A percentile compares a stretch with the other conserved stretches of the same genome.
Evolutionary conservation across 768 basidiomycete species (phyloP).

Genomic region (Boletus coccyginus): DNA sequence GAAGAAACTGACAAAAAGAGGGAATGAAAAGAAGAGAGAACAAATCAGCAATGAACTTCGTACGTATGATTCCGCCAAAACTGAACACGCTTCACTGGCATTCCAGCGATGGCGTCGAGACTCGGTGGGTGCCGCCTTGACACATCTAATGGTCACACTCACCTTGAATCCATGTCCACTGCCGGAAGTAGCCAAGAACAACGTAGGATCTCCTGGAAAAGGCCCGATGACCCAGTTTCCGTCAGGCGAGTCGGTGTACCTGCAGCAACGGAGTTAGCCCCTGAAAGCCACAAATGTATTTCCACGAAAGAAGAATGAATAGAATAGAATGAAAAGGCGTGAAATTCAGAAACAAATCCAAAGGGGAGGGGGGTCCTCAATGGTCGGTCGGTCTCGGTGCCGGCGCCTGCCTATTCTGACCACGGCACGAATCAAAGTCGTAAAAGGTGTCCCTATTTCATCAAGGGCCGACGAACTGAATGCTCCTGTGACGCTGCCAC

Average conservation of each 20-base stretch:
- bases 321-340: constrained; percentile 1
- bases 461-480: neutral
- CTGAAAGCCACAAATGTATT: neutral
- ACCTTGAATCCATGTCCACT: constrained; percentile 91
- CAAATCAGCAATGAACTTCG: neutral
- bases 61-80: neutral
- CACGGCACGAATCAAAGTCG: neutral
- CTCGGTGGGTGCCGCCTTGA: neutral
- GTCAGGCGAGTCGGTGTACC: constrained; percentile 89
- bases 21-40: neutral
- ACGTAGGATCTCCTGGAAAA: constrained; percentile 49
- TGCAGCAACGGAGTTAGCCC: constrained; percentile 27
- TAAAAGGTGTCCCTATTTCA: neutral
- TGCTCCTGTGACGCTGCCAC: neutral
- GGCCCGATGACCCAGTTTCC: constrained; percentile 90
- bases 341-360: neutral
- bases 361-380: constrained; percentile 10
- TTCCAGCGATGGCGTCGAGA: neutral
- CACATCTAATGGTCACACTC: neutral
- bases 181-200: constrained; percentile 84
- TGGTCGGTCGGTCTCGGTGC: neutral
- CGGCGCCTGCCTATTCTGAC: neutral
- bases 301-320: neutral
- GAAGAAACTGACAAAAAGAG: constrained; percentile 64
- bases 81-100: neutral